phyloP scores from a whole-genome alignment of 1,284 basidiomycete genomes.

The Acaromyces ingoldii region DNA sequence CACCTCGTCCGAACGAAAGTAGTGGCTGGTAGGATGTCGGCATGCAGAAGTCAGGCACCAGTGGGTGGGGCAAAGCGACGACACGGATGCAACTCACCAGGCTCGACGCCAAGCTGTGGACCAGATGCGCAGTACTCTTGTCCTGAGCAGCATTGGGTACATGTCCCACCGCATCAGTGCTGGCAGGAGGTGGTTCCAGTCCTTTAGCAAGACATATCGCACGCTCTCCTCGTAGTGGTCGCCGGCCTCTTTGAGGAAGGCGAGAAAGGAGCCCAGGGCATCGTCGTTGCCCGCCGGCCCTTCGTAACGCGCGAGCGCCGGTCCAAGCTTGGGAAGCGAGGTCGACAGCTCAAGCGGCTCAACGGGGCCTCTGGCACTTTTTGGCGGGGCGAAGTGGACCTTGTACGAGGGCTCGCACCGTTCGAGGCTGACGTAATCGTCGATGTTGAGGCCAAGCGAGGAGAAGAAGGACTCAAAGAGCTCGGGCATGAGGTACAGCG shows the following conservation, averaged over 20 bases:
- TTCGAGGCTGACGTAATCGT: conserved; percentile 53
- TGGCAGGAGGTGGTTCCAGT: conserved; percentile 55
- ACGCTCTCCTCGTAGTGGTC: conserved; percentile 55
- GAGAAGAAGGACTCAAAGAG: conserved; percentile 55
- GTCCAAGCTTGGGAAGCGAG: conserved; percentile 45
- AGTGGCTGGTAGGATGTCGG: conserved; percentile 18
- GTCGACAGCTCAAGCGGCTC: background rate
- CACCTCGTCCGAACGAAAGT: conserved; percentile 57
- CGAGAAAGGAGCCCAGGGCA: conserved; percentile 45
- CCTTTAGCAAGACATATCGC: conserved; percentile 54
- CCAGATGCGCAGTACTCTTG: conserved; percentile 33
- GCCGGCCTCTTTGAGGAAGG: conserved; percentile 53
- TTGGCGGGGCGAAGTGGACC: conserved; percentile 28
- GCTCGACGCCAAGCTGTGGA: conserved; percentile 50
- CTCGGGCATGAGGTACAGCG: conserved; percentile 56
- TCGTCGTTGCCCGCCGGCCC: conserved; percentile 54
- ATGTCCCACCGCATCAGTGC: conserved; percentile 46
- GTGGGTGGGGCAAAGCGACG: background rate
- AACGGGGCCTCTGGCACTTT: background rate
- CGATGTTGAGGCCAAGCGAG: conserved; percentile 54
- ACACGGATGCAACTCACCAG: conserved; percentile 33
- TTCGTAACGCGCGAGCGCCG: conserved; percentile 56
- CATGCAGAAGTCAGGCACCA: background rate
- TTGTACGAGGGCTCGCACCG: conserved; percentile 39
- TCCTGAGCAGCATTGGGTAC: conserved; percentile 51